Evolutionary conservation across 495 filamentous ascomycete genomes (phyloP).

Genomic region (Lasiosphaeria hispida): DNA sequence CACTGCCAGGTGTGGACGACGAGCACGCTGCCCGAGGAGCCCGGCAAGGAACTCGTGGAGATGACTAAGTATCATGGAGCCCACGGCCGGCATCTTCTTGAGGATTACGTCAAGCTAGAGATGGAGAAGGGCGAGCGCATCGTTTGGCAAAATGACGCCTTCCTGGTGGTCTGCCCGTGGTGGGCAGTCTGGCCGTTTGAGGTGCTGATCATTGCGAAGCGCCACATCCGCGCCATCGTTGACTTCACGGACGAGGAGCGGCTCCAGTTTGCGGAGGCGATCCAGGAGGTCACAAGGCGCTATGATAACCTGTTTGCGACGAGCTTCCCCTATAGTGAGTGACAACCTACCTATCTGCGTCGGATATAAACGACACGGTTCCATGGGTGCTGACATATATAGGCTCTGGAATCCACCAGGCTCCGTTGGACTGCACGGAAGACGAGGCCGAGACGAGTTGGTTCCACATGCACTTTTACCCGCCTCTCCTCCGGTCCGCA

Average conservation of each 20-base stretch:
- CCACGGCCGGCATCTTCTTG: conserved; percentile 73
- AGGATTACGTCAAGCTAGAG: conserved; percentile 85
- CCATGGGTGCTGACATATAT: conserved; percentile 4
- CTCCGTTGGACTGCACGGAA: conserved; percentile 77
- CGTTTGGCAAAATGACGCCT: conserved; percentile 79
- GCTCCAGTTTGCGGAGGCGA: conserved; percentile 69
- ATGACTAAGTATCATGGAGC: conserved; percentile 71
- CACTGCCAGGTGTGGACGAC: conserved; percentile 98
- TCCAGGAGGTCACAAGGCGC: conserved; percentile 80
- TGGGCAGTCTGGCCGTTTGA: conserved; percentile 98
- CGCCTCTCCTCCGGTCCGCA: conserved; percentile 85
- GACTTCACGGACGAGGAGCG: conserved; percentile 71
- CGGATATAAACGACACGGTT: no score
- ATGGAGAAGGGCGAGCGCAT: conserved; percentile 76
- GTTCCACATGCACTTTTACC: conserved; percentile 97
- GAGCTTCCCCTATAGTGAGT: conserved; percentile 84
- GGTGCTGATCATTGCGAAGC: conserved; percentile 82
- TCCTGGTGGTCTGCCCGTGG: conserved; percentile 89
- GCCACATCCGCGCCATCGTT: conserved; percentile 75
- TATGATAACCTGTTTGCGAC: conserved; percentile 99
- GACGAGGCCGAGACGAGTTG: conserved; percentile 84
- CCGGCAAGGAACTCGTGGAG: conserved; percentile 70
- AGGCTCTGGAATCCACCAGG: conserved; percentile 85
- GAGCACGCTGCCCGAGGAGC: conserved; percentile 84
- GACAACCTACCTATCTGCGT: no score